phyloP scores from a whole-genome alignment of 345 rosid genomes.

The Moringa oleifera region DNA sequence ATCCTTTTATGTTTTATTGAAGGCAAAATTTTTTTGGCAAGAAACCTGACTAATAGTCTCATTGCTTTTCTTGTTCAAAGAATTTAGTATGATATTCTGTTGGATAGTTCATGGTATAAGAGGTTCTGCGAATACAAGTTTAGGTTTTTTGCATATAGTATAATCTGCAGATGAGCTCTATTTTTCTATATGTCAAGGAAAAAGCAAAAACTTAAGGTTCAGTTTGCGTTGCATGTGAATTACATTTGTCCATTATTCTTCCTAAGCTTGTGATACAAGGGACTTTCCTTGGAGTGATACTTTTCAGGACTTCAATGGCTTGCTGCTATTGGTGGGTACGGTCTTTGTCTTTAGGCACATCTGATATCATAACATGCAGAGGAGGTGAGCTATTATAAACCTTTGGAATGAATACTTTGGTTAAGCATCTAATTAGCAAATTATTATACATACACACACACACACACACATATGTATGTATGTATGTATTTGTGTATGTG shows the following conservation, averaged over 20 bases:
- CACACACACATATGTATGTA: too few species aligned
- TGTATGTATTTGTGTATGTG: too few species aligned
- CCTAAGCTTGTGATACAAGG: neutral
- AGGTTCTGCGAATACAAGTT: neutral
- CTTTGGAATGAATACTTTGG: neutral
- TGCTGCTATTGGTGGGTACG: slow-evolving; percentile 18
- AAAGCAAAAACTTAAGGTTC: neutral
- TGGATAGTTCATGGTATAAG: too few species aligned
- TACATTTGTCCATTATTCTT: neutral
- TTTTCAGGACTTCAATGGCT: slow-evolving; percentile 24
- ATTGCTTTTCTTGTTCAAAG: neutral
- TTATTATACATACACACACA: too few species aligned
- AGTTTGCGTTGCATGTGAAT: neutral
- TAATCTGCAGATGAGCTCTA: neutral
- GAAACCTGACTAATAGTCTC: neutral
- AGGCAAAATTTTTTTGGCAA: too few species aligned
- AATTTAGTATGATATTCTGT: too few species aligned
- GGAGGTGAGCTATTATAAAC: slow-evolving; percentile 24
- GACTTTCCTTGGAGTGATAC: slow-evolving; percentile 1
- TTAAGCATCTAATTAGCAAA: too few species aligned
- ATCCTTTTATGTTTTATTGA: too few species aligned
- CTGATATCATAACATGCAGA: slow-evolving; percentile 3
- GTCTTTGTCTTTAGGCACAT: slow-evolving; percentile 14
- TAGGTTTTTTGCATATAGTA: neutral
- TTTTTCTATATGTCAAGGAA: neutral